Percentiles rank a stretch among this genome's conserved stretches.
These are phyloP conservation scores for Apiospora marii DNA, from an alignment of 2,329 filamentous ascomycete species.

Conservation along the genomic window DNA sequence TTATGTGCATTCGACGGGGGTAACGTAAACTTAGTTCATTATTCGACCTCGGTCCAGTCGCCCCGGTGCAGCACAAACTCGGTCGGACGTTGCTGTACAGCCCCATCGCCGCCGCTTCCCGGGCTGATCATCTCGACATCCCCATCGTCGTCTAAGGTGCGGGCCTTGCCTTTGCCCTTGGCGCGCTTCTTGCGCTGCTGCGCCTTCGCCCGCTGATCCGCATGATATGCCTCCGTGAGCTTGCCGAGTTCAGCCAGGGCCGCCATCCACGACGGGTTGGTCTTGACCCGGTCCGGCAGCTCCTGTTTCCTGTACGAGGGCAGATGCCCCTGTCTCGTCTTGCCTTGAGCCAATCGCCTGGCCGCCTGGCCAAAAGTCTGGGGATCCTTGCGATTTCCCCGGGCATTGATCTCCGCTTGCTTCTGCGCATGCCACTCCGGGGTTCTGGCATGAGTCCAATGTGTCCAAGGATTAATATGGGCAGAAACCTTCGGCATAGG, in stretches of 20 bases:
- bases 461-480: conserved; percentile 59
- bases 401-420: conserved; percentile 55
- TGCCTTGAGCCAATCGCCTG: conserved; percentile 40
- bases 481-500: background rate
- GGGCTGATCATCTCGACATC: conserved; percentile 32
- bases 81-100: background rate
- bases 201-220: conserved; percentile 16
- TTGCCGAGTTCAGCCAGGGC: conserved; percentile 46
- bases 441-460: conserved; percentile 53
- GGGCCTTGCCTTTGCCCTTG: conserved; percentile 13
- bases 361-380: conserved; percentile 56
- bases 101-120: background rate
- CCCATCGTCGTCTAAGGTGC: background rate
- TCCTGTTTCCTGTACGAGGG: conserved; percentile 36
- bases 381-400: conserved; percentile 55
- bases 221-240: conserved; percentile 31
- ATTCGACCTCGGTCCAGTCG: background rate
- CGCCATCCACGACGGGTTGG: conserved; percentile 54
- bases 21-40: background rate
- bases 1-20: background rate
- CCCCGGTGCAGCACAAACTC: background rate
- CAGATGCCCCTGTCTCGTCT: conserved; percentile 41
- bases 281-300: conserved; percentile 53
- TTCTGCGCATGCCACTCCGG: conserved; percentile 57
- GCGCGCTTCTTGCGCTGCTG: background rate